phyloP scores from a whole-genome alignment of 805 yeast genomes.

The Ogataea degrootiae region DNA sequence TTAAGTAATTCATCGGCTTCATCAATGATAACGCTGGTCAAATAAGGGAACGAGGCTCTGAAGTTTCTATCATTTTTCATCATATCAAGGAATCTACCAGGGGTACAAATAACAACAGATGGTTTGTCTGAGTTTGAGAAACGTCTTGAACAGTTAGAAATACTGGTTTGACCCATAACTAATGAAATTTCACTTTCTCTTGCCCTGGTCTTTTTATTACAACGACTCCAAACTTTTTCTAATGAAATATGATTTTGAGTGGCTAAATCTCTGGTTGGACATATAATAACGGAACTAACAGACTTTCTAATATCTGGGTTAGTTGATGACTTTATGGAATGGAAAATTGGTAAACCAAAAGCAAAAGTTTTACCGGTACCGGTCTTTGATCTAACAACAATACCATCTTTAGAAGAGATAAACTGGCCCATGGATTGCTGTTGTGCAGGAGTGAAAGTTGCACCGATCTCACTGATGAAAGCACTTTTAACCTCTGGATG shows the following conservation, averaged over 20 bases:
- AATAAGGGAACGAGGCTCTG: conserved; percentile 41
- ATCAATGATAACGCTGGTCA: conserved; percentile 71
- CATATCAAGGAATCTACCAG: conserved; percentile 75
- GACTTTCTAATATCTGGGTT: conserved; percentile 21
- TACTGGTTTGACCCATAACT: conserved; percentile 65
- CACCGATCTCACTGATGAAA: conserved; percentile 37
- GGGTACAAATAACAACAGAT: conserved; percentile 78
- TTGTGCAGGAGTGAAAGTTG: conserved; percentile 65
- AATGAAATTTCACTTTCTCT: conserved; percentile 37
- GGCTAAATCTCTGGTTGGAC: conserved; percentile 92
- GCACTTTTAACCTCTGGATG: conserved; percentile 23
- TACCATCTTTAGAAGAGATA: conserved; percentile 46
- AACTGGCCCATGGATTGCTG: conserved; percentile 56
- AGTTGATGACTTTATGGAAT: conserved; percentile 36
- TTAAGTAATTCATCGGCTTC: conserved; percentile 89
- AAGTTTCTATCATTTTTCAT: conserved; percentile 42
- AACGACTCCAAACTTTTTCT: conserved; percentile 35
- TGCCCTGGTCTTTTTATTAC: conserved; percentile 1
- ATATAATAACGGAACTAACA: conserved; percentile 63
- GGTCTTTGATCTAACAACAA: conserved; percentile 86
- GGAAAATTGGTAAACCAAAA: conserved; percentile 74
- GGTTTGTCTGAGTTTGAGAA: conserved; percentile 34
- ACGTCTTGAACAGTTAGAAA: conserved; percentile 20
- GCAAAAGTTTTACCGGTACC: conserved; percentile 96
- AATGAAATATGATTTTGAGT: conserved; percentile 71